These are phyloP conservation scores for Mycena metata DNA, from an alignment of 768 basidiomycete species.

Conservation along the genomic window DNA sequence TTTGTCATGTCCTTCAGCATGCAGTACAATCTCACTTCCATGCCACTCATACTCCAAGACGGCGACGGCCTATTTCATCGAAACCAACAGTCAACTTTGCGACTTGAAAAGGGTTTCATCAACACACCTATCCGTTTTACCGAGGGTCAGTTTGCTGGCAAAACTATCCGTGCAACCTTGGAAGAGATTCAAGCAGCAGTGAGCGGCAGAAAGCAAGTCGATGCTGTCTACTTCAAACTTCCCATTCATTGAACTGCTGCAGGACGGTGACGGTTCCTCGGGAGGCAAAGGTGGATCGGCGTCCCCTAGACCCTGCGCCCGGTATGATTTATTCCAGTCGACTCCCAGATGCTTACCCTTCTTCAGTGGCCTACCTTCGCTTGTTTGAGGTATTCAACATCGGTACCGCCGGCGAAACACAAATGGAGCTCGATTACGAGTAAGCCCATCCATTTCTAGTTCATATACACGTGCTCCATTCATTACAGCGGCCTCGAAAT, in stretches of 20 bases:
- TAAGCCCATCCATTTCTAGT: conserved; percentile 43
- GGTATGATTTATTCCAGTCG: conserved; percentile 3
- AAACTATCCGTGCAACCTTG: conserved; percentile 66
- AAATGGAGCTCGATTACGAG: conserved; percentile 66
- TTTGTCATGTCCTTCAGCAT: no score
- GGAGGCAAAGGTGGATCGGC: conserved; percentile 71
- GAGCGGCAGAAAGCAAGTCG: conserved; percentile 76
- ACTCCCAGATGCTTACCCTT: neutral
- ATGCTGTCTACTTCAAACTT: no score
- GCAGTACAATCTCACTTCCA: no score
- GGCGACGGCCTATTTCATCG: no score
- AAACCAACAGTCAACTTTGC: no score
- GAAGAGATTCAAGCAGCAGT: conserved; percentile 74
- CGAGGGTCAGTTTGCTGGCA: conserved; percentile 72
- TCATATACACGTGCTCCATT: conserved; percentile 17
- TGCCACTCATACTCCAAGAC: no score
- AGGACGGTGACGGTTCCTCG: conserved; percentile 44
- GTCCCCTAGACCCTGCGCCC: conserved; percentile 77
- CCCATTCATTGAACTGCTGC: neutral
- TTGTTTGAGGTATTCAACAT: conserved; percentile 60
- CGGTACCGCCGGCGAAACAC: conserved; percentile 55
- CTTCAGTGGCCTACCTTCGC: conserved; percentile 61
- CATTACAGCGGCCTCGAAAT: conserved; percentile 66
- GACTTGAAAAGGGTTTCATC: conserved; percentile 42
- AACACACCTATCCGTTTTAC: conserved; percentile 68